Evolutionary conservation across 176 grass and related monocot species (phyloP), one percentile per base, ranked within the genome.

Genomic region (Ananas comosus): DNA sequence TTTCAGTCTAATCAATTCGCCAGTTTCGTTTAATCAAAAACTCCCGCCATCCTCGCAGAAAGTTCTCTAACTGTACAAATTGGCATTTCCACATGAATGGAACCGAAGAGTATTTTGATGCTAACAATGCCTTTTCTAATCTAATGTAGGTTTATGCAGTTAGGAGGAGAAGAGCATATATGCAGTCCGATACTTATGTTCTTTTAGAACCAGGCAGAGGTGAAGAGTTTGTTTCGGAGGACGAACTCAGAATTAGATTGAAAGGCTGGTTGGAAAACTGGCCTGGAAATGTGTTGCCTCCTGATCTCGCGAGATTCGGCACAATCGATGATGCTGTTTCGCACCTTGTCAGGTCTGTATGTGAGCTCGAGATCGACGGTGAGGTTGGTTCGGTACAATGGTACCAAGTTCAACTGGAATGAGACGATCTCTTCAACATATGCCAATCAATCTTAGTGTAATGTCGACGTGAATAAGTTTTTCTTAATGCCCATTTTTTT

Each of bases 381-480:
- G 82, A 97, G 21, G 84, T 82, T 11, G 89, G 89, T 3, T 97
- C 89, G 6, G 72, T 97, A 57, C 81, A 97, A 76, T 97, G 93
- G 89, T 97, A 90, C 67, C 86, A 96, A 81, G 92, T 92, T 53
- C 76, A 72, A 51, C 66, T 90, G 47, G 86, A 96, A 51, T 87
- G 75, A 84, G 9, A n/a, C 13, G 9, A 42, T 42, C 51, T 61
- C 56, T 61, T 61, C 56, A 61, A 19, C 56, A 61, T n/a, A 61
- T 61, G 21, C 17, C 22, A 23, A 23, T 23, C 22, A 61, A 61
- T 14, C 21, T 16, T 61, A 61, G 0, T 13, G 2, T 13, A 54
- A n/a, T 4, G 5, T 42, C 33, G 33, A 42, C 6, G 4, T 42
- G 16, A 12, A 59, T 27, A 19, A 6, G 19, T 16, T 16, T 58